Evolutionary conservation across 2,329 filamentous ascomycete genomes (phyloP), one percentile per base, ranked within the genome.

Genomic region (Cladosporium phlei): DNA sequence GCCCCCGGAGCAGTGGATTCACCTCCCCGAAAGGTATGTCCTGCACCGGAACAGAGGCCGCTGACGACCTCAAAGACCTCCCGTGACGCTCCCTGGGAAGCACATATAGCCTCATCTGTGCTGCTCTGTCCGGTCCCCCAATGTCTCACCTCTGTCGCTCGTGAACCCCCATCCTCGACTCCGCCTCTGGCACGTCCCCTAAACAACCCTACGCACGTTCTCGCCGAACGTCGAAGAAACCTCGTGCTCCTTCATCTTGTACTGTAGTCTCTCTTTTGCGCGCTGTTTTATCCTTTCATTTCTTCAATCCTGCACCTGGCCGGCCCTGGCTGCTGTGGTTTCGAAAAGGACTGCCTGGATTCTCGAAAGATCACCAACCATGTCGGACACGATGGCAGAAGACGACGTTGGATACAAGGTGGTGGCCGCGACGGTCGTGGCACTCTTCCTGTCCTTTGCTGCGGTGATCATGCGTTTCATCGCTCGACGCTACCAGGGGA

Each of bases 351-450:
- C 28, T 28, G 37, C 24, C 37, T 27, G 37, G 37, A 25, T 24
- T 38, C 24, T 19, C 16, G 25, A 6, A 12, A 14, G 19, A 14
- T 12, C 38, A 12, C 24, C 38, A 42, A 42, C 16, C 28, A 32
- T 33, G 28, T 42, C 38, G 20, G 25, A 45, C 40, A 35, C n/a
- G 2, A 45, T 24, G 32, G 2, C 12, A 6, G 33, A 29, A n/a
- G 32, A 44, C 34, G 30, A 35, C 9, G 47, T 29, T 20, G 43
- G 42, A 21, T 35, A 46, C 20, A 39, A 39, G 22, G 22, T 52
- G 4, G 40, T 52, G 28, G 48, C 40, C 14, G 48, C 40, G 27
- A 51, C 51, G 2, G 46, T 48, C 3, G n/a, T 52, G 19, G 51
- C 38, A 20, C 29, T 51, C 4, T 35, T 48, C 16, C 27, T 52